A percentile compares a stretch with the other conserved stretches of the same genome.
These are phyloP conservation scores for Cyberlindnera sargentensis DNA, from an alignment of 805 yeast species.

Conservation along the genomic window DNA sequence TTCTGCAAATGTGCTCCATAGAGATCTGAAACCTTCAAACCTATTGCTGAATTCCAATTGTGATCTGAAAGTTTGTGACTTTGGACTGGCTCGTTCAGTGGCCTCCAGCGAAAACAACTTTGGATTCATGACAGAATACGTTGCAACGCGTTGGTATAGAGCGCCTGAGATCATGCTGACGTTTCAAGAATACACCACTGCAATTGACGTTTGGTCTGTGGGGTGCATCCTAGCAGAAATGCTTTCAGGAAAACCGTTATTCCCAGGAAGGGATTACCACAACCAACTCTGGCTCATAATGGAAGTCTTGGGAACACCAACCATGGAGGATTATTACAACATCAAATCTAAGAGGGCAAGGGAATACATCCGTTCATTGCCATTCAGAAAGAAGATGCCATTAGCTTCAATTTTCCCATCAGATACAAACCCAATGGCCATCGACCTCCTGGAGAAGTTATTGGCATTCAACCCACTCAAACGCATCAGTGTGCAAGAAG, in stretches of 20 bases:
- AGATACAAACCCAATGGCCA: constrained; percentile 38
- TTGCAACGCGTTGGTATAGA: constrained; percentile 80
- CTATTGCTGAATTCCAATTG: constrained; percentile 61
- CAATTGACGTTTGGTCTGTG: constrained; percentile 76
- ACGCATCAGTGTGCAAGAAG: constrained; percentile 68
- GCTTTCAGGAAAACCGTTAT: constrained; percentile 49
- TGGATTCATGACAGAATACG: constrained; percentile 68
- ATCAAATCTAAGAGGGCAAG: constrained; percentile 71
- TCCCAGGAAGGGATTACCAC: constrained; percentile 71
- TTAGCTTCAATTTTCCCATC: constrained; percentile 42
- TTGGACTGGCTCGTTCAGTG: constrained; percentile 61
- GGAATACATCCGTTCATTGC: constrained; percentile 65
- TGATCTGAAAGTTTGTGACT: constrained; percentile 72
- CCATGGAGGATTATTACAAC: constrained; percentile 63
- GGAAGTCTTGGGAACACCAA: constrained; percentile 67
- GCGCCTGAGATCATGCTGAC: constrained; percentile 82
- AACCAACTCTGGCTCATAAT: constrained; percentile 61
- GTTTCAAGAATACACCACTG: constrained; percentile 63
- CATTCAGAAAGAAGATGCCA: constrained; percentile 52
- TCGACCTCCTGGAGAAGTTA: constrained; percentile 62
- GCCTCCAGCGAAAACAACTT: constrained; percentile 41
- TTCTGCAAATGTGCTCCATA: constrained; percentile 64
- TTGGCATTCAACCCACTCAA: constrained; percentile 69
- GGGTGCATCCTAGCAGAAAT: constrained; percentile 76
- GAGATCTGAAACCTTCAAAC: constrained; percentile 75